Conservation (phyloP, 129 eudicot species). For the Pittosporum tobira region DNA sequence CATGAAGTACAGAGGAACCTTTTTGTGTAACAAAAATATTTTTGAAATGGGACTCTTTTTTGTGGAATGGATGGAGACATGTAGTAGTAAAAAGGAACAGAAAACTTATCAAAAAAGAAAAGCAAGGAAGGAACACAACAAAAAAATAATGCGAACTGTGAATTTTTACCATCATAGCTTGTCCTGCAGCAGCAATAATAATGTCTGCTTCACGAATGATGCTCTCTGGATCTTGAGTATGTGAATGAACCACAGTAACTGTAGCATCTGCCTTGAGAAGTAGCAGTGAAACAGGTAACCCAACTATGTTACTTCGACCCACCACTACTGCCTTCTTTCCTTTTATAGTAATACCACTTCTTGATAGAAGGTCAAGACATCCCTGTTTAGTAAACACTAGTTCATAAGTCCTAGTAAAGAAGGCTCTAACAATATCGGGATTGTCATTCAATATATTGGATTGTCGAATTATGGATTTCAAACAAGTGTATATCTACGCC, state of each 20-base stretch:
- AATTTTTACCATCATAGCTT: constrained; percentile 78
- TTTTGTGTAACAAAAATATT: no score
- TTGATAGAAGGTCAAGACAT: constrained; percentile 67
- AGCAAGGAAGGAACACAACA: no score
- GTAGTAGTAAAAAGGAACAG: no score
- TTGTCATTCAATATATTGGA: background rate
- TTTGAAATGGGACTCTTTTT: no score
- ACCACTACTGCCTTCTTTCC: constrained; percentile 97
- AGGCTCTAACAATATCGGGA: background rate
- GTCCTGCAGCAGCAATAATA: constrained; percentile 97
- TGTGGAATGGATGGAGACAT: no score
- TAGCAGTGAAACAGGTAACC: constrained; percentile 90
- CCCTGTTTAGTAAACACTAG: constrained; percentile 41
- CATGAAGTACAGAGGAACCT: no score
- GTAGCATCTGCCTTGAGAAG: constrained; percentile 94
- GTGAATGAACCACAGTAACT: constrained; percentile 81
- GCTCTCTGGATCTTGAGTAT: constrained; percentile 63
- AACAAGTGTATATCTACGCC: background rate
- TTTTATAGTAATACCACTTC: constrained; percentile 74
- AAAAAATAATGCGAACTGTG: background rate
- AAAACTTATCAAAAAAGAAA: no score
- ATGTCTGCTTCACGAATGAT: constrained; percentile 94
- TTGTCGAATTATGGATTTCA: background rate
- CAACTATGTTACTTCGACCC: constrained; percentile 97
- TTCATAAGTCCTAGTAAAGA: background rate